Base-by-base conservation (phyloP, 257 asterid species). In the Capsicum baccatum region DNA sequence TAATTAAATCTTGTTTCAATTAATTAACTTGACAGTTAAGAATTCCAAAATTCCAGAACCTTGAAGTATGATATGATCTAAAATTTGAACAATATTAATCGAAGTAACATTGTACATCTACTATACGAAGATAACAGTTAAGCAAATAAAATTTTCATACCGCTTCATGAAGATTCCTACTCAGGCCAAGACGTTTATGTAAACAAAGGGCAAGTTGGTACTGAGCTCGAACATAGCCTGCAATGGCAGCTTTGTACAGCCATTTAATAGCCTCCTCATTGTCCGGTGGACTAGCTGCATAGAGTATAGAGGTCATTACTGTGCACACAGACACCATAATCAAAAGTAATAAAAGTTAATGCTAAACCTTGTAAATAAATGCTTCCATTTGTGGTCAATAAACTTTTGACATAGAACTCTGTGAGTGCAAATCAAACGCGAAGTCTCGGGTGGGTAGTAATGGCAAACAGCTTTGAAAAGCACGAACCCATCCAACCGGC, bases 191-290 rank as follows among this genome's bases (percentile, higher is more conserved):
- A 80, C 97, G 98, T 86, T 93, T 97, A 85, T 94, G 99, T 62
- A 93, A 85, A 89, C 98, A 95, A 54, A 97, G 92, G 11, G 98
- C 99, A 54, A 95, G 95, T 86, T 97, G 98, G 91, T 95, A 97
- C 54, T 95, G 99, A 82, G 98, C 98, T 74, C 99, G 98, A 76
- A 92, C 93, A 87, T 92, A 92, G 68, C 98, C 99, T 66, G 96
- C 88, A 60, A 83, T 80, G 68, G 98, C 90, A 85, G 99, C 97
- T 81, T 79, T 82, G 82, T 90, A 85, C 85, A 95, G 84, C 97
- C 97, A 97, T 83, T 85, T 87, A 81, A 97, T 85, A 52, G 98
- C 99, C 85, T 95, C 97, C 83, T 87, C 82, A 16, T 83, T 80
- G 70, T 89, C 90, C 9, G 92, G 88, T 71, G 98, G 93, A 87